phyloP scores from a whole-genome alignment of 2,329 filamentous ascomycete species.

The Fusarium falciforme region DNA sequence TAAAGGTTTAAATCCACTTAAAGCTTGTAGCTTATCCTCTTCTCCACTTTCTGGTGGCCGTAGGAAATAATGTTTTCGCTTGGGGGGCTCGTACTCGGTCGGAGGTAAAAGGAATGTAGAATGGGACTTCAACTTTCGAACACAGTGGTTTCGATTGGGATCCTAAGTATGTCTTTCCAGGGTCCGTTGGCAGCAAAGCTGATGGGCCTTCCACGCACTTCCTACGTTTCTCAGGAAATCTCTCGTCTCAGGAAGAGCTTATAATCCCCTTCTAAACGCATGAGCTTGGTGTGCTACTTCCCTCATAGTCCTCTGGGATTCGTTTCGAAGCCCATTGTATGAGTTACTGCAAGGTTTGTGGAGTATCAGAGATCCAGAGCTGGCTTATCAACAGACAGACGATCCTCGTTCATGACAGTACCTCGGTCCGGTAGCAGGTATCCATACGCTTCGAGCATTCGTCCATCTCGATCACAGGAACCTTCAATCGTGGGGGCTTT shows the following conservation, averaged over 20 bases:
- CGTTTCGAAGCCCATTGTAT: background rate
- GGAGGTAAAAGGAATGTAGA: background rate
- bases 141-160: background rate
- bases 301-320: background rate
- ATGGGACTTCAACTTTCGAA: background rate
- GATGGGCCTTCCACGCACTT: background rate
- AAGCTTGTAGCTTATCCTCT: background rate
- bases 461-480: background rate
- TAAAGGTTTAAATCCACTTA: background rate
- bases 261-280: background rate
- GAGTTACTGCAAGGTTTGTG: accelerated
- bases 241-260: background rate
- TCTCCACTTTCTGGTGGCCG: background rate
- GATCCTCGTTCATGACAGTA: background rate
- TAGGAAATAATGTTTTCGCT: background rate
- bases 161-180: background rate
- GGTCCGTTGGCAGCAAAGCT: background rate
- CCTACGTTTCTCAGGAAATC: background rate
- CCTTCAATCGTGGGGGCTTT: background rate
- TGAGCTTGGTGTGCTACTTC: accelerated
- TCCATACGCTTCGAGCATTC: background rate
- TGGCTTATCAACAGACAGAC: background rate
- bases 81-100: background rate
- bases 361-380: background rate
- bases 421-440: background rate